Base-by-base conservation (phyloP, 2,329 filamentous ascomycete genomes). In the Hypoxylon sp. region DNA sequence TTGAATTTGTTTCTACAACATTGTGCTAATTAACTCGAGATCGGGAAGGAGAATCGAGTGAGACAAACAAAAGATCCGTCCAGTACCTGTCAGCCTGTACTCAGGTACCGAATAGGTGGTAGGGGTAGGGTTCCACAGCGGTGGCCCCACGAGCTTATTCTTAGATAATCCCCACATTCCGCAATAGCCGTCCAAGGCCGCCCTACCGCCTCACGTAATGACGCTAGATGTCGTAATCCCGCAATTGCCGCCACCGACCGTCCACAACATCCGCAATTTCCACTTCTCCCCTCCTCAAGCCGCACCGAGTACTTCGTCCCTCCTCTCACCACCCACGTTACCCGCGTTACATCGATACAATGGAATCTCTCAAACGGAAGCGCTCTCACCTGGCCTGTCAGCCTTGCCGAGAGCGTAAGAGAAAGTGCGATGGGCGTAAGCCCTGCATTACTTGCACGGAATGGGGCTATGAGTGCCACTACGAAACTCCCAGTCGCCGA, bases 391-490 rank as follows among this genome's bases (percentile, higher is more conserved):
- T 53, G 49, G 49, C 49, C 10, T 53, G 49, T 35, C 25, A 53
- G 49, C 49, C 49, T 6, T 53, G 49, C n/a, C 13, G 49, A 20
- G 49, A 53, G n/a, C 49, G 49, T n/a, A 53, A 53, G 11, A 53
- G 49, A 35, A 53, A 53, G 10, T 53, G 49, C 22, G 30, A 53
- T 22, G 49, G 49, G 8, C 27, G 49, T 35, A 20, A 31, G n/a
- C 49, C 49, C 20, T 53, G 49, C 14, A 53, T 53, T 31, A 53
- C 49, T 13, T 53, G 49, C 30, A 53, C 49, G 10, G 49, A 53
- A 31, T 53, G 49, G 49, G 49, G 49, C 35, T 53, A 53, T 53
- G 49, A 53, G 6, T 53, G 49, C 30, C 30, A 53, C n/a, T 53
- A 53, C 49, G 49, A 53, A 17, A 35, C 6, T 13, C 1, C 30